These are phyloP conservation scores for Stemphylium vesicarium DNA, from an alignment of 2,329 filamentous ascomycete species.

Conservation along the genomic window DNA sequence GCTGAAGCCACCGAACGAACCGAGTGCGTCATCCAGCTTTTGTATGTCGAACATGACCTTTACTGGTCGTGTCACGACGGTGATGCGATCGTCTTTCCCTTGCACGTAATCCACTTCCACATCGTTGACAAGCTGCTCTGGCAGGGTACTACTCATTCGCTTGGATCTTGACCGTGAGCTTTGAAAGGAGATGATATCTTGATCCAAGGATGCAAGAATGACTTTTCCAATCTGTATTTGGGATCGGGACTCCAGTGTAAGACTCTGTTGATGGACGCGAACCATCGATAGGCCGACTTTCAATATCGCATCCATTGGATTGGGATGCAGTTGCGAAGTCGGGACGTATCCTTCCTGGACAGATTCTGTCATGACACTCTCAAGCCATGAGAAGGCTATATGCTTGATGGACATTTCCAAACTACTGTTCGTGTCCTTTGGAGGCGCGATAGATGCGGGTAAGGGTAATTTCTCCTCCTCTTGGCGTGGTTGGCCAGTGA, in stretches of 20 bases:
- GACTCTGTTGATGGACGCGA: conserved; percentile 30
- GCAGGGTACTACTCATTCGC: conserved; percentile 26
- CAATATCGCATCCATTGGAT: conserved; percentile 39
- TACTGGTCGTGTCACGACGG: conserved; percentile 78
- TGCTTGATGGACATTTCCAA: conserved; percentile 35
- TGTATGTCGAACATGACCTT: conserved; percentile 78
- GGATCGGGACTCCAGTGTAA: conserved; percentile 17
- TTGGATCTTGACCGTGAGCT: conserved; percentile 31
- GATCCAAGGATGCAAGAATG: conserved; percentile 55
- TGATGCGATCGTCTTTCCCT: conserved; percentile 51
- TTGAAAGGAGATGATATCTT: conserved; percentile 61
- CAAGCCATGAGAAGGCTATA: conserved; percentile 41
- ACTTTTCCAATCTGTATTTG: conserved; percentile 52
- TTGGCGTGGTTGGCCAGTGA: conserved; percentile 17
- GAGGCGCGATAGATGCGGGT: neutral
- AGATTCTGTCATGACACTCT: conserved; percentile 37
- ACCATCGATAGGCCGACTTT: conserved; percentile 31
- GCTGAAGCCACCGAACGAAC: conserved; percentile 89
- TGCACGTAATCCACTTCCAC: conserved; percentile 44
- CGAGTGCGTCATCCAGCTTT: conserved; percentile 82
- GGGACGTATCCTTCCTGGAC: conserved; percentile 10
- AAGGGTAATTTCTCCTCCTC: neutral
- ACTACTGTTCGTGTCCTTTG: conserved; percentile 5
- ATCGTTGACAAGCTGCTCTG: conserved; percentile 37
- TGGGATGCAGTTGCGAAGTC: conserved; percentile 25